Conservation (phyloP, 176 grass and related monocot species). For the Aegilops umbellulata region DNA sequence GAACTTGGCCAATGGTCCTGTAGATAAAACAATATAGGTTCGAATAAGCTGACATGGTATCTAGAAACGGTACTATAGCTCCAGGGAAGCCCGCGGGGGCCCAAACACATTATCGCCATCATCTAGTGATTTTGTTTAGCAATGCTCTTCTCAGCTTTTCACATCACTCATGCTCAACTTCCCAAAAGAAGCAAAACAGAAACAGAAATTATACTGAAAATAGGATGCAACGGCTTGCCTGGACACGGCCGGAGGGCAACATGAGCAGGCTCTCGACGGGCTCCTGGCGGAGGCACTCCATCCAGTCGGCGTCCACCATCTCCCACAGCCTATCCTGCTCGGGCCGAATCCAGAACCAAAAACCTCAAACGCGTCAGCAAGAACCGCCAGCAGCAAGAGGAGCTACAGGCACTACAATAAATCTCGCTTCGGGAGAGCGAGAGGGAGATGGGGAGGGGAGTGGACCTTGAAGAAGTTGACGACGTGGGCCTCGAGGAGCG, state of each 20-base stretch:
- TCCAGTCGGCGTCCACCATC: slow-evolving; percentile 76
- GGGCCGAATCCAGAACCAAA: background rate
- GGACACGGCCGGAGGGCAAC: slow-evolving; percentile 67
- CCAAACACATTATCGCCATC: no score
- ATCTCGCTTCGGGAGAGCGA: background rate
- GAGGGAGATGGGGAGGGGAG: background rate
- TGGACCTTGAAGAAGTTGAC: slow-evolving; percentile 98
- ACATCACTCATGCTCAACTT: background rate
- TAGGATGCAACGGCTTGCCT: slow-evolving; percentile 16
- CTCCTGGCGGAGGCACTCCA: slow-evolving; percentile 73
- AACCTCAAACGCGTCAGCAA: background rate
- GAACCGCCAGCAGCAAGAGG: background rate
- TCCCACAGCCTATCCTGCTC: slow-evolving; percentile 77
- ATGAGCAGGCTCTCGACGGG: slow-evolving; percentile 57
- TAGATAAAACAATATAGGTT: background rate
- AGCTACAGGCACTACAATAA: background rate
- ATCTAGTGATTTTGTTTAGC: no score
- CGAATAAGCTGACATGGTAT: no score
- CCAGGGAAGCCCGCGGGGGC: no score
- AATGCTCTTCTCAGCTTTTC: no score
- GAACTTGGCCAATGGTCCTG: slow-evolving; percentile 79
- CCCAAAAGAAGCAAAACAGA: background rate
- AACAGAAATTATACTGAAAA: background rate
- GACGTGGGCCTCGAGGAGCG: slow-evolving; percentile 76
- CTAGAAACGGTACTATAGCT: no score